Base-by-base conservation (phyloP, 169 alveolate species). In the Fabrea salina region DNA sequence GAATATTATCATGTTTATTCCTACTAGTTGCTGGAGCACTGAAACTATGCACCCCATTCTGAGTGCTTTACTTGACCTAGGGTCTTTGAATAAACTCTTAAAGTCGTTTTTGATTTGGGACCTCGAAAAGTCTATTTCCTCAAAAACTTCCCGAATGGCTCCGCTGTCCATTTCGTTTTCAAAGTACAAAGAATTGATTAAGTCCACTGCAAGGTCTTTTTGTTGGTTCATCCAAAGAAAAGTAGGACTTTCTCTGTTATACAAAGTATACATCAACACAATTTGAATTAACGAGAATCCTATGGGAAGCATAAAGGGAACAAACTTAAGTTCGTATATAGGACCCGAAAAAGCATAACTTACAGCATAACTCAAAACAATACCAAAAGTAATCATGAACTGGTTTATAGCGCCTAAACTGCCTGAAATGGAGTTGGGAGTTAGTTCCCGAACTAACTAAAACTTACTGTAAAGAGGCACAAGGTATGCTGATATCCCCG, bases 1-100 rank as follows among this genome's bases (percentile, higher is more conserved):
- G 32, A 19, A 25, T 6, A 70, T 70, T 13, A 44, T 27, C 25
- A 49, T 44, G 64, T 70, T 70, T 19, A 70, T 70, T 3, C 79
- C 79, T 44, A 64, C 49, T 27, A 70, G 35, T 50, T 70, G 79
- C 49, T 70, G 79, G 22, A 49, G n/a, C 13, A 70, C 49, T n/a
- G 66, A 43, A 19, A 70, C 64, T 16, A 50, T 49, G 37, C 59
- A 44, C 32, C 79, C 79, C n/a, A 49, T 19, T 70, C 30, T 49
- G 2, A 70, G 27, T 7, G 27, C 37, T 43, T 30, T 41, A 7
- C 37, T 70, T 13, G 41, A 25, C 39, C 2, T 44, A 47, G 41
- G 49, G 39, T 16, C 27, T 19, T 22, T 70, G 64, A 70, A 70
- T 27, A 70, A 49, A 43, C 37, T 49, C 49, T 49, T 49, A 27